Conservation (phyloP, 2,329 filamentous ascomycete species). For the Escovopsis sp. region DNA sequence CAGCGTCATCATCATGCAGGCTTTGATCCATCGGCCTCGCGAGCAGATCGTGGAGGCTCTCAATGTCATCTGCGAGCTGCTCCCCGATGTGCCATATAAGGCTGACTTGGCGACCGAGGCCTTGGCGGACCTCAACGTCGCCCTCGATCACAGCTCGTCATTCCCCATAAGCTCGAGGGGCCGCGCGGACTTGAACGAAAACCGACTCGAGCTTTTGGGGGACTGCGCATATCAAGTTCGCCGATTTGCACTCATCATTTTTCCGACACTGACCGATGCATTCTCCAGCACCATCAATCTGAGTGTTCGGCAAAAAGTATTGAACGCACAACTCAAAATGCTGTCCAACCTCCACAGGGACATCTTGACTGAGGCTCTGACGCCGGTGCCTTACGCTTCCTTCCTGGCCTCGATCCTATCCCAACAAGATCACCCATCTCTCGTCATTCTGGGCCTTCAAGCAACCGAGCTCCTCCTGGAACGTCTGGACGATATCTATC, state of each 20-base stretch:
- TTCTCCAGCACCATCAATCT: slow-evolving; percentile 97
- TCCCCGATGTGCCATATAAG: slow-evolving; percentile 55
- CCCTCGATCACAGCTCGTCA: slow-evolving; percentile 24
- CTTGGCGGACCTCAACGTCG: slow-evolving; percentile 25
- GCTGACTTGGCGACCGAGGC: slow-evolving; percentile 28
- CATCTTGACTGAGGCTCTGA: slow-evolving; percentile 73
- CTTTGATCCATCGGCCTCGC: slow-evolving; percentile 82
- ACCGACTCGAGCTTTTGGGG: slow-evolving; percentile 65
- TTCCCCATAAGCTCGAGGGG: slow-evolving; percentile 17
- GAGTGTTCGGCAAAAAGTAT: slow-evolving; percentile 83
- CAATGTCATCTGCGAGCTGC: slow-evolving; percentile 89
- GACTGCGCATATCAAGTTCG: slow-evolving; percentile 77
- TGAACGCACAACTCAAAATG: slow-evolving; percentile 96
- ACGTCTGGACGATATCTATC: slow-evolving; percentile 74
- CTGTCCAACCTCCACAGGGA: slow-evolving; percentile 79
- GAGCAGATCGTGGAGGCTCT: slow-evolving; percentile 96
- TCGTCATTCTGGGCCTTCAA: slow-evolving; percentile 77
- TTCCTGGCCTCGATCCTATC: slow-evolving; percentile 90
- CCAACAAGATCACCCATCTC: slow-evolving; percentile 77
- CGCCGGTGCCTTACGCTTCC: slow-evolving; percentile 83
- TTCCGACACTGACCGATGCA: slow-evolving; percentile 88
- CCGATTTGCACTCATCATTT: slow-evolving; percentile 81
- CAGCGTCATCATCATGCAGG: slow-evolving; percentile 97
- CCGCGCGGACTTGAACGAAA: slow-evolving; percentile 49
- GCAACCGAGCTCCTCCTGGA: slow-evolving; percentile 77